phyloP scores from a whole-genome alignment of 805 yeast genomes.

The Wickerhamiella azyma region DNA sequence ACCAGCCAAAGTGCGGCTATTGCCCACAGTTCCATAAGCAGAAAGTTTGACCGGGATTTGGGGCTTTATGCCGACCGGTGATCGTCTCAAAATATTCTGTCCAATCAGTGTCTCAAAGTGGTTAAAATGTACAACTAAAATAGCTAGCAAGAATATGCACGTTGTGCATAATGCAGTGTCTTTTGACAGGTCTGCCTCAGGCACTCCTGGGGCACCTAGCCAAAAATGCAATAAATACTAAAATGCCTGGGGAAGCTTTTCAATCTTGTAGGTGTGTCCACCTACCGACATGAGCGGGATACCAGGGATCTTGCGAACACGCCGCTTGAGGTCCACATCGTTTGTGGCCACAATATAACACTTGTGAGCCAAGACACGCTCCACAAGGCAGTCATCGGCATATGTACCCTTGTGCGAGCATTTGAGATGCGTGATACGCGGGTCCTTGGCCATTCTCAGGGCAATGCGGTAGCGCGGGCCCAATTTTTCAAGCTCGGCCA shows the following conservation, averaged over 20 bases:
- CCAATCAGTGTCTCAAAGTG: no score
- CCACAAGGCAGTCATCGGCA: conserved; percentile 95
- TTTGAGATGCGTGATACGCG: conserved; percentile 70
- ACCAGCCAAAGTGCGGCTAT: conserved; percentile 3
- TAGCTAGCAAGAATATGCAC: no score
- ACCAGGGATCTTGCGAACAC: conserved; percentile 94
- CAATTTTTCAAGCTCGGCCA: conserved; percentile 93
- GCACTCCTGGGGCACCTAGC: background rate
- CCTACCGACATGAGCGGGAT: conserved; percentile 96
- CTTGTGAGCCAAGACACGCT: conserved; percentile 88
- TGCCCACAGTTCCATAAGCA: conserved; percentile 8
- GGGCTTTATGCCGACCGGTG: no score
- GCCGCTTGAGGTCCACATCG: conserved; percentile 90
- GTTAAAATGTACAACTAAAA: no score
- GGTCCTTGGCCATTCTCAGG: conserved; percentile 81
- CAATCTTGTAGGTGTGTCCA: conserved; percentile 79
- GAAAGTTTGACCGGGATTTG: no score
- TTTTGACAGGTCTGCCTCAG: no score
- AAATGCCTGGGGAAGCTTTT: conserved; percentile 80
- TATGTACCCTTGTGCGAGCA: conserved; percentile 93
- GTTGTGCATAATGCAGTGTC: no score
- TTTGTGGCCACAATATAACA: conserved; percentile 94
- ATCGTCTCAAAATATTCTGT: no score
- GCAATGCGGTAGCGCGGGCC: conserved; percentile 95
- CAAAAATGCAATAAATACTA: conserved; percentile 10